Base-by-base conservation (phyloP, 2,329 filamentous ascomycete genomes). In the Trichophyton simii region DNA sequence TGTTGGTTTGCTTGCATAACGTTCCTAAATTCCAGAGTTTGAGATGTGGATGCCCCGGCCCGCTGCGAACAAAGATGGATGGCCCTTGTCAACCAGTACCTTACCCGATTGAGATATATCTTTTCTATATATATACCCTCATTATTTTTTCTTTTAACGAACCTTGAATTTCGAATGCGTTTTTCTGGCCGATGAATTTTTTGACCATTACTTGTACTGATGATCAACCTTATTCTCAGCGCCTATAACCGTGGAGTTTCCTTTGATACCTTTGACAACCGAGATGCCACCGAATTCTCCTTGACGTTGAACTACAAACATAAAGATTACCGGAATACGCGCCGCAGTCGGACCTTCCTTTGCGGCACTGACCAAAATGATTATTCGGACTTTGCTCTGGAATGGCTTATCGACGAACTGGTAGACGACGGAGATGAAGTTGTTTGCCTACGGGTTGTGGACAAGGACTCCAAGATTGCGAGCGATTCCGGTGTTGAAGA, bases 371-470 rank as follows among this genome's bases (percentile, higher is more conserved):
- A 96, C 73, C 88, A 92, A 69, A 91, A 96, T 68, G 83, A 89
- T 62, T 96, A 96, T 73, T 95, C 90, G 5, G 89, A 95, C 65
- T 94, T 92, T 74, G 91, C 91, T 15, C 79, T 96, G 18, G 89
- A 95, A 73, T 96, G 91, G 91, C 80, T 96, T 58, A 83, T 96
- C 44, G 89, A 95, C 68, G 90, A 95, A 75, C 80, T 96, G 61
- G 89, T 96, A 46, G 91, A 96, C 68, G 91, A 96, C 69, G 91
- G 91, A 18, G 91, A 96, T 71, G 90, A 96, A 74, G 87, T 96
- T 62, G 88, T 96, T 7, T 96, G 91, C 73, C 82, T 96, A 57
- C 83, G 89, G 59, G 91, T 95, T 1, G 83, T 95, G 50, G 91
- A 96, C 70, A 91, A 89, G 70, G 88, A 92, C 65, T 82, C 85